Base-by-base conservation (phyloP, 345 rosid species). In the Brassica nigra region DNA sequence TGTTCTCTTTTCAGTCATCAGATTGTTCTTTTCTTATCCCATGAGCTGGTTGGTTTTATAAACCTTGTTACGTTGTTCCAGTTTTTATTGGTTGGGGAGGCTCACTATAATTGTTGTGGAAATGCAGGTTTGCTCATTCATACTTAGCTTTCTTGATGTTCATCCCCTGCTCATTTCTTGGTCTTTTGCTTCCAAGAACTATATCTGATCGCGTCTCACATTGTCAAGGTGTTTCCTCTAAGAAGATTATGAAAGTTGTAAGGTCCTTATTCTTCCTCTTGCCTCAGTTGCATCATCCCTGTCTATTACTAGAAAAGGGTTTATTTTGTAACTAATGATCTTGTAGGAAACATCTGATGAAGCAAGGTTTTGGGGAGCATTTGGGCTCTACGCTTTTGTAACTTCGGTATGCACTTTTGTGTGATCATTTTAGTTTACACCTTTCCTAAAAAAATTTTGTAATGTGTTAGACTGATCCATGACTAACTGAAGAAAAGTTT, bases 301-400 rank as follows among this genome's bases (percentile, higher is more conserved):
- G 31, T 44, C 62, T 80, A 18, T 75, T 33, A 30, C 63, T 55
- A 20, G 70, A 73, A 66, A 61, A 55, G 74, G 33, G 3, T 10
- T 39, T 3, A 81, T 73, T 74, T 39, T 39, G 4, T 58, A 68
- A 62, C 62, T 2, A 67, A 67, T 68, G 67, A 75, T 87, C 62
- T 85, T 83, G 75, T 86, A 95, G 99, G 97, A 63, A 39, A 67
- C 84, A 68, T 88, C 87, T 52, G 86, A 88, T 83, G 93, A 95
- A 84, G 95, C 93, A 73, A 84, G 97, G 84, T 95, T 93, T 87
- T 95, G 99, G 98, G 99, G 99, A 85, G 95, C 99, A 72, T 89
- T 90, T 85, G 98, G 96, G 18, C 86, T 89, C 75, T 91, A 90
- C 82, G 89, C 97, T 74, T 69, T 74, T 68, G 28, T 88, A 27